A percentile compares a stretch with the other conserved stretches of the same genome.
Conservation (phyloP, 352 stramenopile genomes). For the Phytophthora crassamura region DNA sequence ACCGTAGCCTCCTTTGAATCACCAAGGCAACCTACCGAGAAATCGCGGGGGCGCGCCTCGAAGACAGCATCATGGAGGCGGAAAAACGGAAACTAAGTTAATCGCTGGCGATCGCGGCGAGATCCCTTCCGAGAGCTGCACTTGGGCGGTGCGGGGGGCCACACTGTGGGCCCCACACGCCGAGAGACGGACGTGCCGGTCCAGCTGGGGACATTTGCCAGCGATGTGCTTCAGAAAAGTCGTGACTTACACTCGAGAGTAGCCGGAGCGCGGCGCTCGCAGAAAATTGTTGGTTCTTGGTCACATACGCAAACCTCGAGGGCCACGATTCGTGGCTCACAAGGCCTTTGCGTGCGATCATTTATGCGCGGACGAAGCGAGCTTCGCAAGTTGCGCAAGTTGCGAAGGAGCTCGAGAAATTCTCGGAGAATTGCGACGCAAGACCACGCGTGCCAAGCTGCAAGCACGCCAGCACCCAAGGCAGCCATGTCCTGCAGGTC, state of each 20-base stretch:
- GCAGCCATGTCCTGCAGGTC: too few relatives aligned
- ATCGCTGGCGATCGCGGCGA: constrained; percentile 20
- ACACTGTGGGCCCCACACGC: too few relatives aligned
- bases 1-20: constrained; percentile 6
- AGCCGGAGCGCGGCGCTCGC: constrained; percentile 21
- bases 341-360: too few relatives aligned
- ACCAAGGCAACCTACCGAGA: constrained; percentile 36
- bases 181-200: constrained; percentile 34
- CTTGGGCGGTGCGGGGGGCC: background rate
- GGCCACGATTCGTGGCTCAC: constrained; percentile 1
- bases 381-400: too few relatives aligned
- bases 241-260: constrained; percentile 27
- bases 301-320: constrained; percentile 1
- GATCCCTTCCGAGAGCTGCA: constrained; percentile 38
- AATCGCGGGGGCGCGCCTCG: constrained; percentile 24
- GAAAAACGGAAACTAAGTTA: constrained; percentile 37
- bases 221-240: constrained; percentile 43
- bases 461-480: too few relatives aligned
- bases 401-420: too few relatives aligned
- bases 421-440: too few relatives aligned
- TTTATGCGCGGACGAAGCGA: too few relatives aligned
- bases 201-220: constrained; percentile 34
- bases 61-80: constrained; percentile 20
- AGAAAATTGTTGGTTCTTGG: constrained; percentile 9
- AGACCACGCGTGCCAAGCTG: too few relatives aligned